Base-by-base conservation (phyloP, 345 rosid genomes). In the Populus alba region DNA sequence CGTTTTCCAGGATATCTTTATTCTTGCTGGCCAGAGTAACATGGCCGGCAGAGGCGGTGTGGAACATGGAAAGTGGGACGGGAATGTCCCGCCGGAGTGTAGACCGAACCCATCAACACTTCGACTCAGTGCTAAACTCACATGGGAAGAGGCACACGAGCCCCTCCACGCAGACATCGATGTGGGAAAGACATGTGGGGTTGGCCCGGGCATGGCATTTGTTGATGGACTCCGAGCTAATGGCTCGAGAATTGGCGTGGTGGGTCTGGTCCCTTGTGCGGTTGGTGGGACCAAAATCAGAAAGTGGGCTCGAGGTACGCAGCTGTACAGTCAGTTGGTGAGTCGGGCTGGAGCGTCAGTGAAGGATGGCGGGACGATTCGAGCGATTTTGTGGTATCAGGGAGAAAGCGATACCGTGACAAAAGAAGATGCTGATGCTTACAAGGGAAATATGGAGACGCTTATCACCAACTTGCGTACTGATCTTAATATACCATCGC, bases 21-120 rank as follows among this genome's bases (percentile, higher is more conserved):
- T 83, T 22, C 75, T 78, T 5, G 84, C 72, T 27, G 84, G 81
- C 27, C 78, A 78, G 41, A 77, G 81, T 78, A 81, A 81, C 76
- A 81, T 81, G 84, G 81, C 84, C 2, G 84, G 76, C 39, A 47
- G 76, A 23, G 84, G 84, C 18, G 84, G 84, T 1, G 75, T 74
- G 29, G 70, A 49, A 0, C 18, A 35, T 45, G 61, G 67, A 68
- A 77, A 25, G 41, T 77, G 78, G 81, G 62, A 81, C 51, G 68
- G 75, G 75, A 12, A 35, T 57, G 49, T 81, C 18, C 81, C 81
- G 0, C 68, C 71, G 9, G 22, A 73, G 49, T 77, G 78, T 61
- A 29, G 68, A 29, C 53, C 78, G 2, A 77, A n/a, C 68, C 84
- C 78, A 8, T 69, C 61, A n/a, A 73, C 77, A 10, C 81, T 77